Conservation (phyloP, 2,329 filamentous ascomycete genomes). For the Cladosporium phlei region DNA sequence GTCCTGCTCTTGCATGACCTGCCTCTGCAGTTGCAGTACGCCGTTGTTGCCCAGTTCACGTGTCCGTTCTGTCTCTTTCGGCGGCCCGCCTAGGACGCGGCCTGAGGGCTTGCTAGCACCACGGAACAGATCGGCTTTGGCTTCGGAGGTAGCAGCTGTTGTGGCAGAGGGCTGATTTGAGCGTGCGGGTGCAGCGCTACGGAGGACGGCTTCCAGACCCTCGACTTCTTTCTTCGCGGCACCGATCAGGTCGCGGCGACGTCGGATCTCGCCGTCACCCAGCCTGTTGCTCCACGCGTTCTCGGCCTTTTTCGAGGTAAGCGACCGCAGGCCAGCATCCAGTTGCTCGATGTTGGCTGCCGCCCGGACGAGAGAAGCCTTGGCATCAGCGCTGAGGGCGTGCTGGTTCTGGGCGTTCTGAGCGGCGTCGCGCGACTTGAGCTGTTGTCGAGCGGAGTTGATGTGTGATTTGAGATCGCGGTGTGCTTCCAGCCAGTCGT, state of each 20-base stretch:
- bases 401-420: constrained; percentile 56
- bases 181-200: constrained; percentile 37
- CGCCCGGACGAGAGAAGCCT: constrained; percentile 66
- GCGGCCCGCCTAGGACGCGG: constrained; percentile 66
- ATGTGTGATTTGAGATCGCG: constrained; percentile 67
- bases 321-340: constrained; percentile 56
- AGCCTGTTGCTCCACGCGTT: constrained; percentile 45
- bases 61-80: constrained; percentile 68
- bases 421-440: constrained; percentile 65
- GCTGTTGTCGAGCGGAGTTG: constrained; percentile 60
- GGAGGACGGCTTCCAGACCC: constrained; percentile 67
- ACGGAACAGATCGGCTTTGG: constrained; percentile 33
- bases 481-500: constrained; percentile 72
- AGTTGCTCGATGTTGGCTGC: constrained; percentile 60
- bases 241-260: constrained; percentile 65
- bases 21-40: constrained; percentile 66
- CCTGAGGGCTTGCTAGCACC: constrained; percentile 39
- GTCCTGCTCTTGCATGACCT: constrained; percentile 72
- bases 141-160: constrained; percentile 31
- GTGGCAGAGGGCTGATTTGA: constrained; percentile 23
- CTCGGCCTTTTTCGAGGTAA: constrained; percentile 29
- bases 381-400: constrained; percentile 62
- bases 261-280: constrained; percentile 69
- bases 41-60: constrained; percentile 72
- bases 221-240: constrained; percentile 69